Base-by-base conservation (phyloP, 352 stramenopile genomes). In the Globisporangium nodosum region DNA sequence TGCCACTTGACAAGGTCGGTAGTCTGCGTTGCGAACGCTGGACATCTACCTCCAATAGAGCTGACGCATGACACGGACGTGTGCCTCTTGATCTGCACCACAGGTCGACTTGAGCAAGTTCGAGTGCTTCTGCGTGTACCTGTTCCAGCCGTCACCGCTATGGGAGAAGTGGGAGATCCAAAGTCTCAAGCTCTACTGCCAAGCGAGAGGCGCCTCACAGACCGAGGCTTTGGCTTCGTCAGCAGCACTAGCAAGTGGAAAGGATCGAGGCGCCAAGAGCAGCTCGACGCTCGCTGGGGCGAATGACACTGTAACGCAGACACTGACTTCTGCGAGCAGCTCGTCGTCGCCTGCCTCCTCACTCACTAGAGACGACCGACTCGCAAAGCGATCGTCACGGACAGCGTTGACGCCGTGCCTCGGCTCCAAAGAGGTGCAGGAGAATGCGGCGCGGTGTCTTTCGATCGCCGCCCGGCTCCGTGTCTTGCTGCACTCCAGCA, bases 81-180 rank as follows among this genome's bases (percentile, higher is more conserved):
- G 9, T 55, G 15, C 30, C n/a, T 30, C n/a, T 3, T 30, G n/a
- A 20, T 9, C 5, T 27, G 15, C 18, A 5, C 9, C 3, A 20
- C 54, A 57, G 48, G 61, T 72, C 43, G 74, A 90, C 31, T 51
- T 68, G 5, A 55, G 56, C 18, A 63, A 60, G 0, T 56, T 86
- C n/a, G 73, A 77, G 56, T 64, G 61, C 27, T 61, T 89, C 3
- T 68, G 61, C 21, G 65, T 91, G 27, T 87, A 86, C 42, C 55
- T 87, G 16, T 78, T 72, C 7, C 81, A 91, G 57, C 74, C 75
- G 9, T 89, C 75, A 0, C 63, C 72, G 2, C 46, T 85, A 1
- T 91, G 81, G 71, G 69, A 84, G 15, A 77, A 69, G 13, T 87
- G 71, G 62, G 75, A 86, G 49, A 60, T 89, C 12, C 74, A 80